phyloP scores from a whole-genome alignment of 257 asterid species.

The Forsythia suspensa region DNA sequence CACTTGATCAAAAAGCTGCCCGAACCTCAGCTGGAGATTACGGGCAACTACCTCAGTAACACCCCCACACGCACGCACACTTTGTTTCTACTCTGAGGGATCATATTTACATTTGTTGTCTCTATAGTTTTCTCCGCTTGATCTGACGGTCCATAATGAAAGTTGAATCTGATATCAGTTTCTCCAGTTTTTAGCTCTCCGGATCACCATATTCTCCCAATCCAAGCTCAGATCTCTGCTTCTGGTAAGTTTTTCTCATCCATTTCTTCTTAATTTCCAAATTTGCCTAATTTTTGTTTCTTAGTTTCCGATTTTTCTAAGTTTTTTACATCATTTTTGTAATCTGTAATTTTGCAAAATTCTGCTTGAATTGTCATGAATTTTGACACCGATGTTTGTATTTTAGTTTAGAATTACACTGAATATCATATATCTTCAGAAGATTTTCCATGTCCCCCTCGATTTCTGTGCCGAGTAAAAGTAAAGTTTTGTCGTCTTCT shows the following conservation, averaged over 20 bases:
- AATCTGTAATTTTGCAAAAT: background rate
- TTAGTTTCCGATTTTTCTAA: background rate
- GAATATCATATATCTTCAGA: background rate
- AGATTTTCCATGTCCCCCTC: background rate
- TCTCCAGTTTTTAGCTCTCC: conserved; percentile 29
- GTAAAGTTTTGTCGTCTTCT: background rate
- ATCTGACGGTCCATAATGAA: conserved; percentile 58
- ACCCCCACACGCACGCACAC: conserved; percentile 11
- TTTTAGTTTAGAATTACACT: background rate
- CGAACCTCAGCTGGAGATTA: conserved; percentile 37
- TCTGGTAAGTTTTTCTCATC: conserved; percentile 29
- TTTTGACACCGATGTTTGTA: background rate
- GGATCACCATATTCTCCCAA: conserved; percentile 33
- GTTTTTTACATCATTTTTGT: background rate
- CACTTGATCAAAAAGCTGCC: conserved; percentile 39
- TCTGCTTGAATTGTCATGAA: conserved; percentile 1
- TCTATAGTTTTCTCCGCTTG: conserved; percentile 37
- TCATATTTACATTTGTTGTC: conserved; percentile 19
- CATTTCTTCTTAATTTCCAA: background rate
- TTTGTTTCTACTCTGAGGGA: conserved; percentile 19
- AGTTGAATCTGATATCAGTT: conserved; percentile 32
- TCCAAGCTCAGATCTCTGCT: conserved; percentile 44
- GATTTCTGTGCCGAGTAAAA: background rate
- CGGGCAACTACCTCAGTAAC: conserved; percentile 46
- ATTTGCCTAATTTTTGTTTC: background rate